These are phyloP conservation scores for Plasmodium chabaudi DNA, from an alignment of 169 alveolate genomes.

Conservation along the genomic window DNA sequence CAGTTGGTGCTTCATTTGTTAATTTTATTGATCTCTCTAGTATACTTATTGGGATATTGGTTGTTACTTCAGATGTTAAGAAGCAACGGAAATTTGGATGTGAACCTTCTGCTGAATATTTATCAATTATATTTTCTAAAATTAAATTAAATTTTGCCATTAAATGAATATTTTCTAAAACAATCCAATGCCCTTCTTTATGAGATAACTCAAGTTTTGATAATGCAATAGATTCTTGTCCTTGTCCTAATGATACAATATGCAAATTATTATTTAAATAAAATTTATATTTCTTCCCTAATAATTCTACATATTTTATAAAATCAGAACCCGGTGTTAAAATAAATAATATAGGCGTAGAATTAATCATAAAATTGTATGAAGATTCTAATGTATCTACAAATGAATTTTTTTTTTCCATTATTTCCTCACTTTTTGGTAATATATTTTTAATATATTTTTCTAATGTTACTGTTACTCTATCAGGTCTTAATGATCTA, in stretches of 20 bases:
- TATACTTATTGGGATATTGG: slow-evolving; percentile 95
- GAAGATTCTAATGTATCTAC: slow-evolving; percentile 89
- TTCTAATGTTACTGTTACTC: slow-evolving; percentile 94
- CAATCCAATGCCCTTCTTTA: slow-evolving; percentile 97
- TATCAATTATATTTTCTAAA: slow-evolving; percentile 95
- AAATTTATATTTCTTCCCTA: slow-evolving; percentile 89
- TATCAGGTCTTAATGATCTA: slow-evolving; percentile 96
- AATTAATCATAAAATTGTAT: slow-evolving; percentile 91
- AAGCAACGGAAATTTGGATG: slow-evolving; percentile 95
- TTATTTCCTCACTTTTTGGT: slow-evolving; percentile 95
- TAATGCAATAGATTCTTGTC: slow-evolving; percentile 94
- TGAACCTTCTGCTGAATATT: slow-evolving; percentile 94
- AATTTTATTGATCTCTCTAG: slow-evolving; percentile 96
- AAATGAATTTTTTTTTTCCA: slow-evolving; percentile 93
- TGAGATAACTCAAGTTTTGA: slow-evolving; percentile 93
- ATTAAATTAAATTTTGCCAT: slow-evolving; percentile 95
- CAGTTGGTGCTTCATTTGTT: slow-evolving; percentile 97
- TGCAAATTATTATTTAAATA: slow-evolving; percentile 90
- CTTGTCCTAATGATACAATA: slow-evolving; percentile 96
- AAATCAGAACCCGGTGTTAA: slow-evolving; percentile 97
- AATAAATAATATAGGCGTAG: slow-evolving; percentile 96
- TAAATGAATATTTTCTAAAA: slow-evolving; percentile 95
- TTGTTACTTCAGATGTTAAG: slow-evolving; percentile 95
- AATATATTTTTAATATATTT: slow-evolving; percentile 92
- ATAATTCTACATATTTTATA: slow-evolving; percentile 91